Conservation (phyloP, 495 filamentous ascomycete species). For the Penicillium malachiteum region DNA sequence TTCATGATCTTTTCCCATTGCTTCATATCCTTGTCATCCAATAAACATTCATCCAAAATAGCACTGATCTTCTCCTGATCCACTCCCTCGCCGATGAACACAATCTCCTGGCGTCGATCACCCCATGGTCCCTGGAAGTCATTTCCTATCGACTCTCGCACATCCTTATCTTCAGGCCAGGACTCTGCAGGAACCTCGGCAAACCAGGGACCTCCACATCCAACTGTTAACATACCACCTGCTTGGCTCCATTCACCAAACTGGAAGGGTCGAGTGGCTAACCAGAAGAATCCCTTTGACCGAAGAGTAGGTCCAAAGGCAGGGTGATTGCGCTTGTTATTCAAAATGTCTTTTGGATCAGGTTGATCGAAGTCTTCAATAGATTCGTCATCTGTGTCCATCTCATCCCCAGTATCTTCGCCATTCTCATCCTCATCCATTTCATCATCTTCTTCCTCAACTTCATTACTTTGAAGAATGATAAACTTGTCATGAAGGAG, state of each 20-base stretch:
- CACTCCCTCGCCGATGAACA: conserved; percentile 58
- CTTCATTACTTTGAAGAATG: conserved; percentile 44
- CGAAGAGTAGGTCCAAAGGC: conserved; percentile 43
- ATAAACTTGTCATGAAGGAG: conserved; percentile 57
- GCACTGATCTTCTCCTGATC: conserved; percentile 39
- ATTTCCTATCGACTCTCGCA: conserved; percentile 38
- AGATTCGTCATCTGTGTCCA: conserved; percentile 37
- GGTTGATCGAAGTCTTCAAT: conserved; percentile 39
- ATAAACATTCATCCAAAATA: conserved; percentile 49
- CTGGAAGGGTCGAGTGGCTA: conserved; percentile 43
- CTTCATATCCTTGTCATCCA: conserved; percentile 49
- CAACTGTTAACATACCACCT: conserved; percentile 56
- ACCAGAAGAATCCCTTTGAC: conserved; percentile 50
- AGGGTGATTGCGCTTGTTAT: conserved; percentile 44
- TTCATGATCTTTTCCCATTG: conserved; percentile 52
- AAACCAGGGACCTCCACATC: conserved; percentile 54
- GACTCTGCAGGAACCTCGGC: conserved; percentile 44
- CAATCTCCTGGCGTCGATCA: conserved; percentile 58
- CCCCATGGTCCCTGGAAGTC: conserved; percentile 55
- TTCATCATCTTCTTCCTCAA: conserved; percentile 33
- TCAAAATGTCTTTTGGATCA: conserved; percentile 36
- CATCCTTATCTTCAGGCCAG: conserved; percentile 47
- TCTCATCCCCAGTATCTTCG: conserved; percentile 36
- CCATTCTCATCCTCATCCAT: conserved; percentile 36
- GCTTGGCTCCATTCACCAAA: conserved; percentile 62